phyloP scores from a whole-genome alignment of 352 stramenopile species.

The Pythium angustatum region DNA sequence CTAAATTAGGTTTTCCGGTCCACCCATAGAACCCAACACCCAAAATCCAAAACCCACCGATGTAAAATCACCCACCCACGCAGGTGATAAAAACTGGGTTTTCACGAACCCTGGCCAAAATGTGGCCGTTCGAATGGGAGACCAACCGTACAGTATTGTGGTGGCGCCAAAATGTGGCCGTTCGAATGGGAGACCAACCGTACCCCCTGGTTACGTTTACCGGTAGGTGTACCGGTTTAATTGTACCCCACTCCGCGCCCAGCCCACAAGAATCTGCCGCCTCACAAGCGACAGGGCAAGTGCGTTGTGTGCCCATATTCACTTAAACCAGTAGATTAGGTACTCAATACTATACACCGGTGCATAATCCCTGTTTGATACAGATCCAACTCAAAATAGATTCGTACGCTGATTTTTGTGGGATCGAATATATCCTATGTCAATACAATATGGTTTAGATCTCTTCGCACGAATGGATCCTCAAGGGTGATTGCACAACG shows the following conservation, averaged over 20 bases:
- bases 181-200: too few relatives aligned
- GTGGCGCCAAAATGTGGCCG: too few relatives aligned
- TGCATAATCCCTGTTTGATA: neutral
- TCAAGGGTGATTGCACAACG: conserved; percentile 24
- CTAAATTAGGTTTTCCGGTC: too few relatives aligned
- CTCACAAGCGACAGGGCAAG: neutral
- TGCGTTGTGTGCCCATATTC: neutral
- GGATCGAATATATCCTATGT: neutral
- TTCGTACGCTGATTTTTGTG: conserved; percentile 10
- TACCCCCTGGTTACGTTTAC: too few relatives aligned
- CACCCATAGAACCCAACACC: too few relatives aligned
- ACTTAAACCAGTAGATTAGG: neutral
- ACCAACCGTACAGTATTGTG: too few relatives aligned
- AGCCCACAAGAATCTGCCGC: conserved; percentile 16
- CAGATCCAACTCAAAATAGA: neutral
- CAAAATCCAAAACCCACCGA: too few relatives aligned
- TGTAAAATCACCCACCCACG: neutral
- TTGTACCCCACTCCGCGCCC: too few relatives aligned
- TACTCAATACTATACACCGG: conserved; percentile 5
- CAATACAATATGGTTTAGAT: conserved; percentile 16
- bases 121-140: too few relatives aligned
- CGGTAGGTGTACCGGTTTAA: too few relatives aligned
- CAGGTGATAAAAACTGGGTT: too few relatives aligned
- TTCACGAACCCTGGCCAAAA: too few relatives aligned
- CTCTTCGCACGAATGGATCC: conserved; percentile 9